These are phyloP conservation scores for Yamadazyma phyllophila DNA, from an alignment of 805 yeast species.

Conservation along the genomic window DNA sequence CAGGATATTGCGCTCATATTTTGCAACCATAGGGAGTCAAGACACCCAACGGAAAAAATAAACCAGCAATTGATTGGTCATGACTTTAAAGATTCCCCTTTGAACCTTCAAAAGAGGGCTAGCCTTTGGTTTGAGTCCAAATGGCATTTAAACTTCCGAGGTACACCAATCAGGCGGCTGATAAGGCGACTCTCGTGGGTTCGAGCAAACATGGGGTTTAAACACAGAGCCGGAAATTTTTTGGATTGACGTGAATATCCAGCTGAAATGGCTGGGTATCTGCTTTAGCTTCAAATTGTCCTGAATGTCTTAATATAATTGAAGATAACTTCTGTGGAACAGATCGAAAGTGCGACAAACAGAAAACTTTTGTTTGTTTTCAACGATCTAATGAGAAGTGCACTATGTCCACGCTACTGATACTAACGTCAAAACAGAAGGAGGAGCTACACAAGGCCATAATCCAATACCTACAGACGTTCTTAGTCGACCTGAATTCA, in stretches of 20 bases:
- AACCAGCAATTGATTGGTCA: no score
- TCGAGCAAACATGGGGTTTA: no score
- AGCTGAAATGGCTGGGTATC: no score
- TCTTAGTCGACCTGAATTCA: conserved; percentile 14
- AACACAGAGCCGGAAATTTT: no score
- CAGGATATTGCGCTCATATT: background rate
- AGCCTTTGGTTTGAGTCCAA: no score
- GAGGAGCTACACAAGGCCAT: conserved; percentile 48
- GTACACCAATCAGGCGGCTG: no score
- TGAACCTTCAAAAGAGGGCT: no score
- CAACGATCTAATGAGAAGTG: conserved; percentile 1
- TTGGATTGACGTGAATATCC: no score
- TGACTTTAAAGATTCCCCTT: no score
- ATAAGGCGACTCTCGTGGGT: no score
- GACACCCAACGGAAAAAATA: background rate
- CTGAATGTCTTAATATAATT: background rate
- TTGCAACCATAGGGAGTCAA: background rate
- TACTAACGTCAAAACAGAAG: conserved; percentile 43
- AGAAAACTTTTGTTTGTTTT: background rate
- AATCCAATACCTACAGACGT: conserved; percentile 45
- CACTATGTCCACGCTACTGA: conserved; percentile 9
- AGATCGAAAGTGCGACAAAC: background rate
- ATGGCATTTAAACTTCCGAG: no score
- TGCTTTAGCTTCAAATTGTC: no score
- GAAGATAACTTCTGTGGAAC: background rate